Conservation (phyloP, 164 flowering plant genomes). For the Nymphaea thermarum region DNA sequence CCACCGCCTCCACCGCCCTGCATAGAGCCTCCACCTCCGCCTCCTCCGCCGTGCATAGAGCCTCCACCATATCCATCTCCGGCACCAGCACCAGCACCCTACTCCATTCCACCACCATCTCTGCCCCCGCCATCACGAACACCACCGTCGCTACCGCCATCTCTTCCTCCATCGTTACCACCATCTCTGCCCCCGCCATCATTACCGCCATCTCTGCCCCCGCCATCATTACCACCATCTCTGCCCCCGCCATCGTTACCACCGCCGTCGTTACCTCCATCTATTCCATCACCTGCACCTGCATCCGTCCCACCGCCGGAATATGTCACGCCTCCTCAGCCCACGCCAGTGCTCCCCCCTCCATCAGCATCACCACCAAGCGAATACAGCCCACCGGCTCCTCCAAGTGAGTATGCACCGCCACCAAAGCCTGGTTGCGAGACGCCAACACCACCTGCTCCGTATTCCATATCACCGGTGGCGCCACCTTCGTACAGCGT, state of each 20-base stretch:
- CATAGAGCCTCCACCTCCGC: conserved; percentile 1
- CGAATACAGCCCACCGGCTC: not conserved
- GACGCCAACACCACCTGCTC: not conserved
- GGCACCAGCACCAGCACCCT: not conserved
- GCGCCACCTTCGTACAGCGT: not conserved
- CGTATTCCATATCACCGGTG: not conserved
- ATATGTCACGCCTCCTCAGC: not conserved
- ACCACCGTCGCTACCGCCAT: not conserved
- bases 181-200: not conserved
- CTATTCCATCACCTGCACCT: not conserved
- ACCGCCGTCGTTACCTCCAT: not conserved
- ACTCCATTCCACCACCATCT: not conserved
- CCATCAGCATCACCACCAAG: not conserved
- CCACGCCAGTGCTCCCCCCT: not conserved
- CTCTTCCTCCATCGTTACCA: not conserved
- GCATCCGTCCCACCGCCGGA: not conserved
- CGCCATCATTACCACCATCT: no score
- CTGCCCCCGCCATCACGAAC: not conserved
- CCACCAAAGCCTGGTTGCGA: not conserved
- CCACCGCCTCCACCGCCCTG: not conserved
- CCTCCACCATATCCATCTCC: not conserved
- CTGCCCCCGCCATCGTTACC: not conserved
- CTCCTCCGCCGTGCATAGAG: not conserved
- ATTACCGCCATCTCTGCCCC: not conserved
- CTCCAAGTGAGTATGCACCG: not conserved